phyloP scores from a whole-genome alignment of 495 filamentous ascomycete species.

The Ramalina intermedia region DNA sequence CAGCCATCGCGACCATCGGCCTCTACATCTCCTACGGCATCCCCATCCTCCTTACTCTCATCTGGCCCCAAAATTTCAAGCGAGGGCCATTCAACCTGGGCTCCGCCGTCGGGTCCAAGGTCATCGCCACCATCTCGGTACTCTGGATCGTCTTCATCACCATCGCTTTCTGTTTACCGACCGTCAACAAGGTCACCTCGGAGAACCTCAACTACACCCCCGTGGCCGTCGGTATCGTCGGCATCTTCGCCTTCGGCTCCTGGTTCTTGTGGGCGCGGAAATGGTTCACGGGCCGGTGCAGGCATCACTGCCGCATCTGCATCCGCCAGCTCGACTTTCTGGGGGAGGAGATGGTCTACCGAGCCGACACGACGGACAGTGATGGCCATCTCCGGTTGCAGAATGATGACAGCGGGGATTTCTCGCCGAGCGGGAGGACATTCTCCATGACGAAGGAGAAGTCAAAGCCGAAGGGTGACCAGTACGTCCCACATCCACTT shows the following conservation, averaged over 20 bases:
- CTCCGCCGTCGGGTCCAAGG: constrained; percentile 28
- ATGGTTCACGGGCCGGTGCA: constrained; percentile 40
- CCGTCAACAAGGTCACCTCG: constrained; percentile 39
- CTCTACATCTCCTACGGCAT: constrained; percentile 51
- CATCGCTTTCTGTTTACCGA: constrained; percentile 49
- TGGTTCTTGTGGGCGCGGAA: constrained; percentile 35
- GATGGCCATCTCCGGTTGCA: constrained; percentile 9
- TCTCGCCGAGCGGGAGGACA: not conserved
- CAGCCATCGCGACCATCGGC: constrained; percentile 48
- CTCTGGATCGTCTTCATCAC: constrained; percentile 40
- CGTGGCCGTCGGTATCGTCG: constrained; percentile 46
- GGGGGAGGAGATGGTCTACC: constrained; percentile 11
- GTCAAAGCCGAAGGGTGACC: not conserved
- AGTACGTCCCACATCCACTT: constrained; percentile 1
- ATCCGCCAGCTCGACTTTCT: constrained; percentile 15
- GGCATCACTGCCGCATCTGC: constrained; percentile 13
- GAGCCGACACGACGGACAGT: constrained; percentile 4
- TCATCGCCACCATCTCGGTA: constrained; percentile 37
- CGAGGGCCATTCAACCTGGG: constrained; percentile 44
- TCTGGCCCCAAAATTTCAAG: constrained; percentile 30
- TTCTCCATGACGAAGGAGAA: too few relatives aligned
- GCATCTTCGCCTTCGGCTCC: constrained; percentile 23
- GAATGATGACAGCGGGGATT: constrained; percentile 3
- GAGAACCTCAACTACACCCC: constrained; percentile 49
- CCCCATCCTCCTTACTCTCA: constrained; percentile 41